Percentiles rank a stretch among this genome's conserved stretches.
Conservation (phyloP, 2,329 filamentous ascomycete species). For the Penicillium sp. region DNA sequence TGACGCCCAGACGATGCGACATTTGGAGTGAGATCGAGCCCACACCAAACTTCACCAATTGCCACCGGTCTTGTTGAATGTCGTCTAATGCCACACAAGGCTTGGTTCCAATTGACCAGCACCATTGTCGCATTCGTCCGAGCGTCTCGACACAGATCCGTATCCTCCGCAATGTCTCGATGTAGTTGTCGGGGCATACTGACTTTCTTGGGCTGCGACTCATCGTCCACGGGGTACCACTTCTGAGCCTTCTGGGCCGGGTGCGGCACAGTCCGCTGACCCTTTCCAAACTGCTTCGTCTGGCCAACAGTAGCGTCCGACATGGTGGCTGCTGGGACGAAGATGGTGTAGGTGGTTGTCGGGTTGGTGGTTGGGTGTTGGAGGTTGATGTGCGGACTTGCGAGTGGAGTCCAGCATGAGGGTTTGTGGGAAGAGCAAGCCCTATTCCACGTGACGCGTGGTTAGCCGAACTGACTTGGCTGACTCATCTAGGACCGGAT, state of each 20-base stretch:
- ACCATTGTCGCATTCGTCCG: conserved; percentile 30
- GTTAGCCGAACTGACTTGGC: conserved; percentile 19
- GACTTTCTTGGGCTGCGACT: conserved; percentile 87
- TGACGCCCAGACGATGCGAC: conserved; percentile 11
- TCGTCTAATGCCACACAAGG: conserved; percentile 9
- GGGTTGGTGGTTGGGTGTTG: conserved; percentile 40
- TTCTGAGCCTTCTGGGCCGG: conserved; percentile 89
- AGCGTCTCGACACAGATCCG: conserved; percentile 24
- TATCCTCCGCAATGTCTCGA: conserved; percentile 15
- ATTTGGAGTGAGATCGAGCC: conserved; percentile 1
- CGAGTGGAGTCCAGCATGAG: conserved; percentile 35
- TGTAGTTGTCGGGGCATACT: conserved; percentile 45
- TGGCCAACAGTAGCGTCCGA: conserved; percentile 49
- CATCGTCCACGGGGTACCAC: conserved; percentile 97
- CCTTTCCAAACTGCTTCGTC: conserved; percentile 97
- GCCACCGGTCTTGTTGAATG: conserved; percentile 18
- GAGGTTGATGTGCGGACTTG: conserved; percentile 37
- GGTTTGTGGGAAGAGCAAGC: conserved; percentile 43
- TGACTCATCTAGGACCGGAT: conserved; percentile 12
- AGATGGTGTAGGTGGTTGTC: conserved; percentile 40
- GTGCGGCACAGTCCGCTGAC: conserved; percentile 84
- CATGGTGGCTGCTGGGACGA: conserved; percentile 50
- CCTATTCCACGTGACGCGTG: conserved; percentile 31
- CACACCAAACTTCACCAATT: conserved; percentile 12
- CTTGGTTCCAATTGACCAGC: conserved; percentile 18